These are phyloP conservation scores for Annona cherimola DNA, from an alignment of 164 flowering plant species.

Conservation along the genomic window DNA sequence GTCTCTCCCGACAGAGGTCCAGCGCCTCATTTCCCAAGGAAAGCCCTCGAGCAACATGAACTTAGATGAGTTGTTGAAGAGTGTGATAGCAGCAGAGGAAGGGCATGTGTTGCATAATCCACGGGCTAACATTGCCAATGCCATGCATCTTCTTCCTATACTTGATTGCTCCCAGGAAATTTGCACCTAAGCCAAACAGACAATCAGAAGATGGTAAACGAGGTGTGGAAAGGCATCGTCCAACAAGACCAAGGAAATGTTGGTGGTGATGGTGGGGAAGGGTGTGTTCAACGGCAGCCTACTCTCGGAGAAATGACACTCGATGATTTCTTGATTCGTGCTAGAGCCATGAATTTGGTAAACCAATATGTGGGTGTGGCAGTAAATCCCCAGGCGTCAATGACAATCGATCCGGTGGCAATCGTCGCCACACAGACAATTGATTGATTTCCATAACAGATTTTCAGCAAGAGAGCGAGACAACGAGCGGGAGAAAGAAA, in stretches of 20 bases:
- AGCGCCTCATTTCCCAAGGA: neutral
- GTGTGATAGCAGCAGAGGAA: conserved; percentile 12
- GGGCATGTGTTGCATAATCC: conserved; percentile 5
- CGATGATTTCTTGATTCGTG: conserved; percentile 30
- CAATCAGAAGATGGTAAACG: conserved; percentile 25
- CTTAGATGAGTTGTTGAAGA: conserved; percentile 31
- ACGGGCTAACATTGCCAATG: neutral
- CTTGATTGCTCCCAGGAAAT: conserved; percentile 17
- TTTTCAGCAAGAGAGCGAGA: conserved; percentile 9
- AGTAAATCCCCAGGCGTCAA: conserved; percentile 16
- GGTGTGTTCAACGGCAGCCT: conserved; percentile 8
- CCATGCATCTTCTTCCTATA: conserved; percentile 18
- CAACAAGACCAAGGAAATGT: conserved; percentile 15
- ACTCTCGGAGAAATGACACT: conserved; percentile 24
- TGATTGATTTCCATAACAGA: conserved; percentile 26
- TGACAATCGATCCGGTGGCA: conserved; percentile 7
- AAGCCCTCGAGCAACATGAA: conserved; percentile 26
- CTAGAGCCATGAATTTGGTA: conserved; percentile 22
- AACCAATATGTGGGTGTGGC: conserved; percentile 5
- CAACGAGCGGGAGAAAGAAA: too few species aligned
- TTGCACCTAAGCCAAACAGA: conserved; percentile 16
- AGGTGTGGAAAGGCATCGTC: conserved; percentile 32
- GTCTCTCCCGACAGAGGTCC: too few species aligned
- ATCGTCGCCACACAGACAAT: conserved; percentile 17
- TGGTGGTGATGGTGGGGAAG: neutral